A percentile compares a stretch with the other conserved stretches of the same genome.
phyloP scores from a whole-genome alignment of 768 basidiomycete genomes.

The Boletus sp. region DNA sequence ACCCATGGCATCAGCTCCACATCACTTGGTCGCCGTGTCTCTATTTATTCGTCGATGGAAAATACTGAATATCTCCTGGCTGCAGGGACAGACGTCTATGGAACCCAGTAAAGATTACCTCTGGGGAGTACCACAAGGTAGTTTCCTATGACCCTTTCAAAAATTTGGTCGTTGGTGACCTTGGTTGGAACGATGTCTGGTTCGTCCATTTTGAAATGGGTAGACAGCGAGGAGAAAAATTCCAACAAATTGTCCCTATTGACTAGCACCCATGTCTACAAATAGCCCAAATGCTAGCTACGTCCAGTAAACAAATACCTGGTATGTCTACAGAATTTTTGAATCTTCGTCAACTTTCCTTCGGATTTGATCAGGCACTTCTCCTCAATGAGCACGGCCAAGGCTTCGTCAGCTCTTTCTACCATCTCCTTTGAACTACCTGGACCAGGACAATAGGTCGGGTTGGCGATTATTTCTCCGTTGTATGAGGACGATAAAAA shows the following conservation, averaged over 20 bases:
- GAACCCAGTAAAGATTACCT: background rate
- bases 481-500: constrained; percentile 9
- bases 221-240: background rate
- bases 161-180: background rate
- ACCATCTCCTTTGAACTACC: constrained; percentile 8
- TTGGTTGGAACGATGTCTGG: background rate
- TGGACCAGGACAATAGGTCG: constrained; percentile 19
- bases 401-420: constrained; percentile 16
- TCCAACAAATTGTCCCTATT: background rate
- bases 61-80: background rate
- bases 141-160: background rate
- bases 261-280: background rate
- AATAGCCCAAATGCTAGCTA: constrained; percentile 3
- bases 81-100: background rate
- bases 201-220: background rate
- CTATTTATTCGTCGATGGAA: background rate
- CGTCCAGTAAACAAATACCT: constrained; percentile 13
- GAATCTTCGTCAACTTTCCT: constrained; percentile 19
- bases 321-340: constrained; percentile 18
- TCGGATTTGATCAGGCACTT: constrained; percentile 18
- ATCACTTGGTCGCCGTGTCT: background rate
- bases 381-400: constrained; percentile 18
- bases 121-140: background rate
- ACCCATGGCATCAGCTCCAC: no score
- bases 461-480: constrained; percentile 16